Percentiles rank a stretch among this genome's conserved stretches.
These are phyloP conservation scores for Lichtheimia hyalospora DNA, from an alignment of 371 early-diverging fungal species.

Conservation along the genomic window DNA sequence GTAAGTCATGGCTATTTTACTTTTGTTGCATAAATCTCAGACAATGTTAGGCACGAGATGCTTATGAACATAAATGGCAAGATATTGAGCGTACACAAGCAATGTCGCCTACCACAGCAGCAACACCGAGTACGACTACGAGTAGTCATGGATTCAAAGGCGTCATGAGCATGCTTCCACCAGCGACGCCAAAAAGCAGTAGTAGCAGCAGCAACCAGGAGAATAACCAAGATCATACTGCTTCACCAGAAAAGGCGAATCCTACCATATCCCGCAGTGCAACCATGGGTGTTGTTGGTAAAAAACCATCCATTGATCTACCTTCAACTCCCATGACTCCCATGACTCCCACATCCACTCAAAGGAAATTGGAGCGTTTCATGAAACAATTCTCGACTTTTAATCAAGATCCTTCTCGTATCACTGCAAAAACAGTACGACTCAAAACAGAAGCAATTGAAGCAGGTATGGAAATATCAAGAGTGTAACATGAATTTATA, in stretches of 20 bases:
- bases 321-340: constrained; percentile 14
- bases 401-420: constrained; percentile 17
- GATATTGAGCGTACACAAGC: constrained; percentile 12
- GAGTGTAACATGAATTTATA: background rate
- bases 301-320: background rate
- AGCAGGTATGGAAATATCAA: constrained; percentile 15
- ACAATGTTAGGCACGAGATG: constrained; percentile 12
- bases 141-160: background rate
- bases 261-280: background rate
- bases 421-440: constrained; percentile 12
- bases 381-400: constrained; percentile 17
- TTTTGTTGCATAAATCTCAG: no score
- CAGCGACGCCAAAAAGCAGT: no score
- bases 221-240: background rate
- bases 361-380: constrained; percentile 19
- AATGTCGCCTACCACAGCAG: background rate
- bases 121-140: background rate
- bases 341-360: constrained; percentile 16
- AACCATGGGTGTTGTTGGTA: background rate
- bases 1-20: background rate
- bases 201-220: no score
- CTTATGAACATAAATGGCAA: constrained; percentile 19
- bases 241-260: background rate
- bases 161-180: no score
- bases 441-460: constrained; percentile 22